Conservation (phyloP, 2,329 filamentous ascomycete species). For the Nothophoma quercina region DNA sequence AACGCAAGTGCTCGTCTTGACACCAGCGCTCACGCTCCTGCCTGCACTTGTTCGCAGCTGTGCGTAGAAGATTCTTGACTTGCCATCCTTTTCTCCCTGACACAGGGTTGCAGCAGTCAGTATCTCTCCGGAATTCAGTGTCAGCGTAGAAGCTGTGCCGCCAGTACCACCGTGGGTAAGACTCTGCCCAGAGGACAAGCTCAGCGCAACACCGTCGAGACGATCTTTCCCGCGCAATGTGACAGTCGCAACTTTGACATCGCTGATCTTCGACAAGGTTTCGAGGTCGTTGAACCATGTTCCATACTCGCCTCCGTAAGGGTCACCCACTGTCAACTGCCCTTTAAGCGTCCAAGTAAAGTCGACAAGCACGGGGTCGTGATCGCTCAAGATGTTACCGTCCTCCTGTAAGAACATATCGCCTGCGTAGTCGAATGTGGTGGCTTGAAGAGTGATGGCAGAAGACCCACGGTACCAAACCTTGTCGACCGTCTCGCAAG, state of each 20-base stretch:
- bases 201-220: slow-evolving; percentile 60
- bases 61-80: slow-evolving; percentile 64
- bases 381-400: slow-evolving; percentile 67
- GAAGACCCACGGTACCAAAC: slow-evolving; percentile 65
- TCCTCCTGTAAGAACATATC: slow-evolving; percentile 64
- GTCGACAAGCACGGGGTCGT: slow-evolving; percentile 69
- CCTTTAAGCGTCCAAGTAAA: slow-evolving; percentile 48
- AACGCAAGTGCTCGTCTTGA: slow-evolving; percentile 56
- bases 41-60: slow-evolving; percentile 60
- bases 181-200: slow-evolving; percentile 57
- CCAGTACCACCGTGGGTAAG: slow-evolving; percentile 64
- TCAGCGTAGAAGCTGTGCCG: slow-evolving; percentile 55
- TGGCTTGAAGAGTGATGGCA: slow-evolving; percentile 58
- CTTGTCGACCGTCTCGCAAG: slow-evolving; percentile 74
- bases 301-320: slow-evolving; percentile 60
- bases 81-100: slow-evolving; percentile 55
- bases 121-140: slow-evolving; percentile 57
- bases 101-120: slow-evolving; percentile 61
- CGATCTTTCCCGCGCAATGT: slow-evolving; percentile 59
- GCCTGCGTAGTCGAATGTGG: slow-evolving; percentile 63
- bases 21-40: slow-evolving; percentile 56
- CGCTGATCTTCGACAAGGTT: slow-evolving; percentile 42
- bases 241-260: slow-evolving; percentile 50
- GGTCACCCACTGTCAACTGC: slow-evolving; percentile 40
- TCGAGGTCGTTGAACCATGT: slow-evolving; percentile 65